These are phyloP conservation scores for Reticulascus tulasneorum DNA, from an alignment of 2,329 filamentous ascomycete species.

Conservation along the genomic window DNA sequence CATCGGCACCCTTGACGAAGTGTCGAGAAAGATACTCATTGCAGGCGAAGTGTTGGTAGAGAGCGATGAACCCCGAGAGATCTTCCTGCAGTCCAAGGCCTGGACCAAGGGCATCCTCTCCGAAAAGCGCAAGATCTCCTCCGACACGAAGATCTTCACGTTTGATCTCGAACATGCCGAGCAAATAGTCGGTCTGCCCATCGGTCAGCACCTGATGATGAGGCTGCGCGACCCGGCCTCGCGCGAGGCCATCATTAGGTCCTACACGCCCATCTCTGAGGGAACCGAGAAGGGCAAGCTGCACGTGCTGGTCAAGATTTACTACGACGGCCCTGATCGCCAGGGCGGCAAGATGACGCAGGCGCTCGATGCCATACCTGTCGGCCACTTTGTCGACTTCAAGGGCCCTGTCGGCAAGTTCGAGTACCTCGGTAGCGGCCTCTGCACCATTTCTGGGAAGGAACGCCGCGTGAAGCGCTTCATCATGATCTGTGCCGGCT, in stretches of 20 bases:
- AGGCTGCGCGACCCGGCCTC: slow-evolving; percentile 70
- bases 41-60: slow-evolving; percentile 30
- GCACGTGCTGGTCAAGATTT: slow-evolving; percentile 79
- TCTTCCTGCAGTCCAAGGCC: slow-evolving; percentile 66
- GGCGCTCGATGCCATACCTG: slow-evolving; percentile 67
- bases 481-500: slow-evolving; percentile 83
- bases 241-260: slow-evolving; percentile 71
- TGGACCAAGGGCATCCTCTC: slow-evolving; percentile 73
- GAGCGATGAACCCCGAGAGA: slow-evolving; percentile 39
- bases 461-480: slow-evolving; percentile 60
- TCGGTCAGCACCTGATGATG: slow-evolving; percentile 85
- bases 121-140: slow-evolving; percentile 66
- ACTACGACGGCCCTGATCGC: slow-evolving; percentile 54
- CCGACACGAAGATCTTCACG: slow-evolving; percentile 76
- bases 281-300: slow-evolving; percentile 56
- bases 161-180: slow-evolving; percentile 70
- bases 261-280: slow-evolving; percentile 81
- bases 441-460: slow-evolving; percentile 56
- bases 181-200: slow-evolving; percentile 72
- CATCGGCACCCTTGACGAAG: slow-evolving; percentile 69
- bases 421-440: slow-evolving; percentile 67
- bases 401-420: slow-evolving; percentile 88
- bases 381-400: slow-evolving; percentile 74
- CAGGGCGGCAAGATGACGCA: slow-evolving; percentile 78
- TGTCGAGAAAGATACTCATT: slow-evolving; percentile 48